Evolutionary conservation across 202 grass and related monocot genomes (phyloP).

Genomic region (Alloteropsis angusta): DNA sequence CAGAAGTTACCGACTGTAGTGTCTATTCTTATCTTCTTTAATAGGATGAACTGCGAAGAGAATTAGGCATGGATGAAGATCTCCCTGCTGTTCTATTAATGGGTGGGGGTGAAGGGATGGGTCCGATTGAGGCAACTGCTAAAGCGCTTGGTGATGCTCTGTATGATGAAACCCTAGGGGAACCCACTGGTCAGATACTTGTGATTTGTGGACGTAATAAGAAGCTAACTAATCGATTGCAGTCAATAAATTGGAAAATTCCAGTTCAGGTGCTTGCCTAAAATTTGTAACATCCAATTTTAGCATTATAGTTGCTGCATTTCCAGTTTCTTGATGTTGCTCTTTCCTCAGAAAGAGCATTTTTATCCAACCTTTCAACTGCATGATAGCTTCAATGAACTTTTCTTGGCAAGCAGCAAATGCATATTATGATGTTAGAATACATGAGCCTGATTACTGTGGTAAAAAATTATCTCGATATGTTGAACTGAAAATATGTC

Average conservation of each 20-base stretch:
- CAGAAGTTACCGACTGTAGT: background rate
- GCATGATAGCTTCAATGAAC: background rate
- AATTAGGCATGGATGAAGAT: constrained; percentile 85
- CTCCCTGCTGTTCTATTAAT: constrained; percentile 80
- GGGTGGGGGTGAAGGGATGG: constrained; percentile 99
- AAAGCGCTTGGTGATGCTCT: constrained; percentile 62
- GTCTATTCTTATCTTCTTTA: constrained; percentile 17
- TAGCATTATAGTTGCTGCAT: background rate
- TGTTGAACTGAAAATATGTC: background rate
- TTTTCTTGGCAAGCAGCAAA: constrained; percentile 7
- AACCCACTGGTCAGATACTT: constrained; percentile 77
- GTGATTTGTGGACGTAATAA: constrained; percentile 93
- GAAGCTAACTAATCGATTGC: constrained; percentile 53
- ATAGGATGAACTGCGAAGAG: constrained; percentile 80
- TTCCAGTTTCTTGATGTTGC: background rate
- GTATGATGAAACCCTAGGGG: constrained; percentile 58
- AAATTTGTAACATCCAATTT: constrained; percentile 15
- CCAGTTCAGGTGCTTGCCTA: constrained; percentile 65
- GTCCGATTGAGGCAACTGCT: constrained; percentile 94
- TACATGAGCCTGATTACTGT: background rate
- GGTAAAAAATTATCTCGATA: background rate
- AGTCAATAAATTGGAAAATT: constrained; percentile 78
- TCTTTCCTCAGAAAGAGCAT: background rate
- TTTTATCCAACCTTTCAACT: background rate
- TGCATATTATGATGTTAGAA: background rate